A percentile compares a stretch with the other conserved stretches of the same genome.
Conservation (phyloP, 805 yeast species). For the Metschnikowia hibisci region DNA sequence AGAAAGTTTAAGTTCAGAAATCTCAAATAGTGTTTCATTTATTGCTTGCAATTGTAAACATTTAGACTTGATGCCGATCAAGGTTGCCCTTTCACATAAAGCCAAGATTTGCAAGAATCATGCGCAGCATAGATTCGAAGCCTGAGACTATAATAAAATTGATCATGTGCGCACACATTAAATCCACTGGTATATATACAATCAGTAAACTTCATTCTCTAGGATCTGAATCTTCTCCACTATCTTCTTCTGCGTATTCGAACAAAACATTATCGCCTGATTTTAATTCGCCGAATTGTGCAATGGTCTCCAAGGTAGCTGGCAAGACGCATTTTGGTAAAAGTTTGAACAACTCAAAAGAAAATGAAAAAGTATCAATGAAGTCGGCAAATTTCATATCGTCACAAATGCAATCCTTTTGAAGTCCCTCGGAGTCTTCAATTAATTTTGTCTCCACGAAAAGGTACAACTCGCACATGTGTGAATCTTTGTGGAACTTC, state of each 20-base stretch:
- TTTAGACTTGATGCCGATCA: too few species aligned
- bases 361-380: constrained; percentile 24
- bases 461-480: constrained; percentile 46
- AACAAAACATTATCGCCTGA: constrained; percentile 38
- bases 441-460: constrained; percentile 43
- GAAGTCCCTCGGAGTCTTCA: constrained; percentile 13
- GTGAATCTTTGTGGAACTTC: constrained; percentile 36
- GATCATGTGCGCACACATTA: too few species aligned
- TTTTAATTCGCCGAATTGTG: constrained; percentile 24
- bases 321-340: constrained; percentile 34
- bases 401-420: constrained; percentile 6
- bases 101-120: not conserved
- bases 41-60: too few species aligned
- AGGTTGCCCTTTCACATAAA: not conserved
- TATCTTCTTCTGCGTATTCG: constrained; percentile 28
- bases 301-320: constrained; percentile 9
- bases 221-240: not conserved
- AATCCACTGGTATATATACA: too few species aligned
- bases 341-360: constrained; percentile 40
- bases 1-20: too few species aligned
- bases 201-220: too few species aligned
- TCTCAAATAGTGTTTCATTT: too few species aligned
- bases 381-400: constrained; percentile 19
- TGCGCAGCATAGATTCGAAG: not conserved
- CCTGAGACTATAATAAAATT: not conserved